Evolutionary conservation across 2,329 filamentous ascomycete genomes (phyloP), one percentile per base, ranked within the genome.

Genomic region (Biscogniauxia sp.): DNA sequence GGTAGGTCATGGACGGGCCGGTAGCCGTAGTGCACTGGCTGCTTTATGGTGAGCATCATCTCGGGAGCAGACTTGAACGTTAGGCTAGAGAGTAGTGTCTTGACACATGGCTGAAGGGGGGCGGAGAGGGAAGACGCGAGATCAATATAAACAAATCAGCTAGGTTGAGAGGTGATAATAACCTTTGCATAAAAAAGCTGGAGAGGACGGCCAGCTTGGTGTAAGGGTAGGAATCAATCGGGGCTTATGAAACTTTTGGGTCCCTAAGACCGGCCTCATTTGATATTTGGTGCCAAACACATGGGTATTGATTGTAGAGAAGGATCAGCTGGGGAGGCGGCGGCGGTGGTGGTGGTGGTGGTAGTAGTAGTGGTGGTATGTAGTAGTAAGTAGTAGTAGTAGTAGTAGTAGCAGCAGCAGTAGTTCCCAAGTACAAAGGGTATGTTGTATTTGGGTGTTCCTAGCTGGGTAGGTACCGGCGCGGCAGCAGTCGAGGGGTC

Each of bases 1-100:
- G 83, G 84, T 71, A 85, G 78, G 75, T 86, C 84, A 86, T 86
- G 81, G 80, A 83, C 79, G 74, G 82, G 82, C 79, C 79, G 80
- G 77, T 84, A 84, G 79, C 82, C 82, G 82, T 82, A 81, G 68
- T 80, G 78, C 74, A 77, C 76, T 77, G 82, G 81, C 82, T 86
- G 83, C 77, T 80, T 85, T 73, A 82, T 76, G 76, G 83, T 86
- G 79, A 86, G 84, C 83, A 86, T 86, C 77, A 78, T 85, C 75
- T 71, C 70, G 68, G 62, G 61, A 65, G 61, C 62, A 66, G 54
- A 65, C 59, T 58, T 61, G 54, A 62, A 64, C 63, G 60, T 64
- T 61, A 64, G 67, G 62, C 65, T 70, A 70, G 62, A 66, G 61
- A 61, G 58, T 61, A 53, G 60, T 59, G 55, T 67, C 66, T 63